Conservation (phyloP, 768 basidiomycete species). For the Boletus subcaerulescens region DNA sequence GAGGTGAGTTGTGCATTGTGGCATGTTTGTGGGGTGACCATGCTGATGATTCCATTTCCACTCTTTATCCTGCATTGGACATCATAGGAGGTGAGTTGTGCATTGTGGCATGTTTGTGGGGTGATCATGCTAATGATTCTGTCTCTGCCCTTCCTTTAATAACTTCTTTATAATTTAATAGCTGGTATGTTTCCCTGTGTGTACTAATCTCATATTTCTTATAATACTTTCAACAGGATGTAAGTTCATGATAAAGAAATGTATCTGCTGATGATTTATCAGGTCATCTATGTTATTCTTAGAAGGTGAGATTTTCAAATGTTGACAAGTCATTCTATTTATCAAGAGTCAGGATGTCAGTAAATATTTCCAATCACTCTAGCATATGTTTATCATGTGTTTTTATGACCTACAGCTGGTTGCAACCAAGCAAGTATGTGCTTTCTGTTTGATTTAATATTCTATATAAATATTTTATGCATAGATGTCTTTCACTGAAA, state of each 20-base stretch:
- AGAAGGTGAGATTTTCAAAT: background rate
- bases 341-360: background rate
- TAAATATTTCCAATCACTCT: background rate
- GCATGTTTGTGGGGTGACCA: no score
- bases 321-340: background rate
- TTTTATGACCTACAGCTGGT: no score
- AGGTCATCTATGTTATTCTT: background rate
- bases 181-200: background rate
- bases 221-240: background rate
- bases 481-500: background rate
- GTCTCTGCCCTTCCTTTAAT: no score
- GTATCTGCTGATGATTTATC: background rate
- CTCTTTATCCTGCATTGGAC: no score
- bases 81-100: no score
- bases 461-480: no score
- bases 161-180: background rate
- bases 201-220: background rate
- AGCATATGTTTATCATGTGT: background rate
- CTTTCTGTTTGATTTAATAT: no score
- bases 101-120: no score
- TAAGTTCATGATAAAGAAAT: background rate
- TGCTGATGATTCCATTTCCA: no score
- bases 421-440: no score
- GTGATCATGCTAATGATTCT: no score
- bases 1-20: no score